Evolutionary conservation across 2,329 filamentous ascomycete genomes (phyloP), one percentile per base, ranked within the genome.

Genomic region (Hymenoscyphus salicellus): DNA sequence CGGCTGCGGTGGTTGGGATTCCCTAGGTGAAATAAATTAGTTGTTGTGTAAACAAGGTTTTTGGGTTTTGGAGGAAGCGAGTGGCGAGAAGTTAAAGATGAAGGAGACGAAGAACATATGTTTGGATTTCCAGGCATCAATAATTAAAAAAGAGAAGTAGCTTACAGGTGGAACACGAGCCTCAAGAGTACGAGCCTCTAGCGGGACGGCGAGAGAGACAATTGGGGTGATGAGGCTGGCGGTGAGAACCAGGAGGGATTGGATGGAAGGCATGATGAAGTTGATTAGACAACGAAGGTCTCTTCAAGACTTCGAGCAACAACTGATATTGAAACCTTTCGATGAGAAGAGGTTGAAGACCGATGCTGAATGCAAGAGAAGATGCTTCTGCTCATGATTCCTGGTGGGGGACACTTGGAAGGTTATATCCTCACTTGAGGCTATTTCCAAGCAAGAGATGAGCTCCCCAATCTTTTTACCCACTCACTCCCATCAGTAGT

Each of bases 1-100:
- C 89, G 0, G 78, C 79, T 1, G 84, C 75, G 0, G 80, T 79
- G 5, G 82, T 81, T 20, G 90, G 90, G 65, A 93, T 86, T 46
- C 43, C 43, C 46, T 60, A 32, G 23, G 20, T 16, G 26, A 30
- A 14, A 5, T 17, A 56, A 32, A 28, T 56, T 17, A 30, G 55
- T 32, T 56, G 16, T 20, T 56, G 23, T 32, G n/a, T 49, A 49
- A 46, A 8, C 41, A 23, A 11, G 28, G 3, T 8, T 20, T 32
- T 57, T 57, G 6, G 26, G 26, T 30, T 32, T 56, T 56, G 20
- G 20, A 6, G 6, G 20, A 14, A 20, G 20, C 46, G 46, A 23
- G 46, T 52, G 46, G 23, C n/a, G 46, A 52, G 46, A 52, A 26
- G 20, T 14, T 26, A 26, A 52, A 26, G 20, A 10, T 23, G n/a